Conservation (phyloP, 129 eudicot species). For the Escallonia rubra region DNA sequence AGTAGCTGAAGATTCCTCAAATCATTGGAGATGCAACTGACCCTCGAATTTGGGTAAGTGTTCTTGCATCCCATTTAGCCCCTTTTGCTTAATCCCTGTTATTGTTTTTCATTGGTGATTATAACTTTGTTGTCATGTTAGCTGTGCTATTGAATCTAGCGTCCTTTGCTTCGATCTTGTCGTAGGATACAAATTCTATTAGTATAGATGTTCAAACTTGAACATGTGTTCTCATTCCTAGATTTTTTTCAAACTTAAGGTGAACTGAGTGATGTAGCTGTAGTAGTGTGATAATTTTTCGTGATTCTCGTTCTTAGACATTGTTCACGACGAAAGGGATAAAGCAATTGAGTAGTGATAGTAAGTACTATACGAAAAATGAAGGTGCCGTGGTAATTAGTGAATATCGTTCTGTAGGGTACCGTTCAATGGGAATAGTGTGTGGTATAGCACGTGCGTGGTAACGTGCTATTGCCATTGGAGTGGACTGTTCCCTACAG, state of each 20-base stretch:
- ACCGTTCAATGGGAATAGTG: too few relatives aligned
- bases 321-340: too few relatives aligned
- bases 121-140: background rate
- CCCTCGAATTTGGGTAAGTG: constrained; percentile 84
- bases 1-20: background rate
- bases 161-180: background rate
- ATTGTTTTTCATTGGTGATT: background rate
- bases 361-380: too few relatives aligned
- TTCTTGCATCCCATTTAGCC: background rate
- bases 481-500: too few relatives aligned
- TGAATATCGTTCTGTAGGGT: too few relatives aligned
- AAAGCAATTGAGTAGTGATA: too few relatives aligned
- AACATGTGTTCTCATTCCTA: background rate
- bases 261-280: too few relatives aligned
- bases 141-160: background rate
- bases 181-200: background rate
- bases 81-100: background rate
- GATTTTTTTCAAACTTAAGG: background rate
- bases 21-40: constrained; percentile 48
- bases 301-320: too few relatives aligned
- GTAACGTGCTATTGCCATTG: too few relatives aligned
- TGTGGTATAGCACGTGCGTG: too few relatives aligned
- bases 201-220: background rate
- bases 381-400: too few relatives aligned
- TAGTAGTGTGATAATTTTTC: too few relatives aligned